These are phyloP conservation scores for Monosporascus sp. DNA, from an alignment of 2,329 filamentous ascomycete genomes.

Conservation along the genomic window DNA sequence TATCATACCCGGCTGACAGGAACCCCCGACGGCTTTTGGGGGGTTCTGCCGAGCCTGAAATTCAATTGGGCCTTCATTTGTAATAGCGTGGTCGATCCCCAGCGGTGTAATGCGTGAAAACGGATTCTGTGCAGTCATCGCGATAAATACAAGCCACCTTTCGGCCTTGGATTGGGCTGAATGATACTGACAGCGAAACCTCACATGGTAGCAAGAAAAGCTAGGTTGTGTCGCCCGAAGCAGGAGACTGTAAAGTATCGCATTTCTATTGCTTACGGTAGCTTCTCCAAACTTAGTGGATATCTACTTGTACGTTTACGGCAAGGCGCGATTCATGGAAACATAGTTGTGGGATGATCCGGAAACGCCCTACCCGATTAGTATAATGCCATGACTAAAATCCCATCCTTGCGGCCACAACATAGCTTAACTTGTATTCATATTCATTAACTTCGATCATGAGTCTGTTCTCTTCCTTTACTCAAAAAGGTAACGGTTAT, in stretches of 20 bases:
- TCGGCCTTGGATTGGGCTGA: too few relatives aligned
- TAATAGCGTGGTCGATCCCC: neutral
- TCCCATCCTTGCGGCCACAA: too few relatives aligned
- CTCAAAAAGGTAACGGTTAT: too few relatives aligned
- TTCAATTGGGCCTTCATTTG: neutral
- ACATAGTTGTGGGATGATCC: neutral
- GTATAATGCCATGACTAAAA: too few relatives aligned
- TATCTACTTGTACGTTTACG: neutral
- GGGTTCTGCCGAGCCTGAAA: neutral
- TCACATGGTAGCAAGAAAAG: too few relatives aligned
- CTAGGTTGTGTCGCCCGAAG: too few relatives aligned
- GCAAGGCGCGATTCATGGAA: neutral
- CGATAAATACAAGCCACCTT: neutral
- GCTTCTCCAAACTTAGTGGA: neutral
- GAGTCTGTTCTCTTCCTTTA: too few relatives aligned
- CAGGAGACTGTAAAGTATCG: too few relatives aligned
- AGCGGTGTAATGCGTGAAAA: neutral
- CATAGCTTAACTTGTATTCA: too few relatives aligned
- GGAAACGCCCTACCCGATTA: neutral
- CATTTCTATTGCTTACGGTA: neutral
- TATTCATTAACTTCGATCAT: too few relatives aligned
- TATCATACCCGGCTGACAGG: neutral
- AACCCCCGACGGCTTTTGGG: too few relatives aligned
- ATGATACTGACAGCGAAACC: too few relatives aligned
- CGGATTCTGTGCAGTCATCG: neutral